phyloP scores from a whole-genome alignment of 768 basidiomycete species.

The Rossbeevera mucosa region DNA sequence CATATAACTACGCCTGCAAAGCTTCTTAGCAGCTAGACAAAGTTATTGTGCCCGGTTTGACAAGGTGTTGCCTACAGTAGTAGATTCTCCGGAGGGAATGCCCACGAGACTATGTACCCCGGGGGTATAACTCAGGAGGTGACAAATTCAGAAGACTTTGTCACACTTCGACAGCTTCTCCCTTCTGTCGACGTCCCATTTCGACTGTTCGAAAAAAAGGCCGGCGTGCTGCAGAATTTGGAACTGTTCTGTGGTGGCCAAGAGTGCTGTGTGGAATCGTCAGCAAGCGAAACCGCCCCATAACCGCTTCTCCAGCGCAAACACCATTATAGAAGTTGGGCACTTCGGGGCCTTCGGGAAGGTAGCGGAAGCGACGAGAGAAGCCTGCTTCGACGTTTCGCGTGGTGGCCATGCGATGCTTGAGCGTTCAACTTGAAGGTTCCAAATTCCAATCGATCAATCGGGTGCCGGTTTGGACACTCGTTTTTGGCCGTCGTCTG shows the following conservation, averaged over 20 bases:
- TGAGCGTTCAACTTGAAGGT: background rate
- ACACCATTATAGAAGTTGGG: background rate
- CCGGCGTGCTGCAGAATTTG: background rate
- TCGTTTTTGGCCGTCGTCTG: background rate
- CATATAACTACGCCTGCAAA: background rate
- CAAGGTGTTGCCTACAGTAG: background rate
- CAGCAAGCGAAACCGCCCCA: background rate
- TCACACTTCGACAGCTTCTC: background rate
- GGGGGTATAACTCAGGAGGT: background rate
- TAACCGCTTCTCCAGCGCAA: background rate
- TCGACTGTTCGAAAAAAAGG: background rate
- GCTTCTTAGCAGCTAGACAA: background rate
- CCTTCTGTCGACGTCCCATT: background rate
- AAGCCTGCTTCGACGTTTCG: conserved; percentile 1
- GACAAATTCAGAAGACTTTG: background rate
- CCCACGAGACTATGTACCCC: too few species aligned
- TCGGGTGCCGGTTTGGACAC: background rate
- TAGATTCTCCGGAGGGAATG: background rate
- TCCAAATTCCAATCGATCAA: background rate
- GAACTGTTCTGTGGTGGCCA: background rate
- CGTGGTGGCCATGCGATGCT: conserved; percentile 11
- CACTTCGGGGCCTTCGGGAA: background rate
- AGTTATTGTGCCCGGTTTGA: background rate
- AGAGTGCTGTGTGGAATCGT: background rate
- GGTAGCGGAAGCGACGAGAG: background rate